A percentile compares a stretch with the other conserved stretches of the same genome.
Evolutionary conservation across 495 filamentous ascomycete genomes (phyloP).

Genomic region (Podospora pseudopauciseta): DNA sequence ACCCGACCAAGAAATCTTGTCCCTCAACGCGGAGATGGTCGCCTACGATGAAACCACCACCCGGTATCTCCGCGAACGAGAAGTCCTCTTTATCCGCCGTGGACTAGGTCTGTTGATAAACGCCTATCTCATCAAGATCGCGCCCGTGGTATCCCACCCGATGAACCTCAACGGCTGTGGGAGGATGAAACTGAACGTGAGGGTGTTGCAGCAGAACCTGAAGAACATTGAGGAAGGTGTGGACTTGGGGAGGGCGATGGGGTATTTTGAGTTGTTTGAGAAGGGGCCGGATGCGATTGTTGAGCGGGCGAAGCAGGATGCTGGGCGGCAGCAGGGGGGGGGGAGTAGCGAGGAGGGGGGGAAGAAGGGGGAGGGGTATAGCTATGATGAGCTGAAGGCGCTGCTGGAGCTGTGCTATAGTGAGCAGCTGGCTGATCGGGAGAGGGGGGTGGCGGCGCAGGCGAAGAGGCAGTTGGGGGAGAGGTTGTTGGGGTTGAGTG

Average conservation of each 20-base stretch:
- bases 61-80: conserved; percentile 62
- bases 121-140: conserved; percentile 43
- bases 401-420: conserved; percentile 84
- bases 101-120: conserved; percentile 56
- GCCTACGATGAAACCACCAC: conserved; percentile 77
- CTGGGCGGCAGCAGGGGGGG: conserved; percentile 15
- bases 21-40: conserved; percentile 75
- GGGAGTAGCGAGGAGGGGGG: conserved; percentile 33
- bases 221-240: conserved; percentile 82
- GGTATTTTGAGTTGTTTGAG: conserved; percentile 77
- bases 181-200: conserved; percentile 82
- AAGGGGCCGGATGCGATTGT: conserved; percentile 70
- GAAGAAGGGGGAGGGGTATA: conserved; percentile 52
- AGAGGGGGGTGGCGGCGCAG: conserved; percentile 67
- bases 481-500: conserved; percentile 68
- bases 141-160: conserved; percentile 40
- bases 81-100: conserved; percentile 64
- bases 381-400: conserved; percentile 77
- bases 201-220: conserved; percentile 91
- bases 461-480: conserved; percentile 75
- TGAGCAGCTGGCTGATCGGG: conserved; percentile 66
- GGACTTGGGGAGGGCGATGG: conserved; percentile 63
- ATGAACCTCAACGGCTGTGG: conserved; percentile 62
- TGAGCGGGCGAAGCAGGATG: conserved; percentile 56
- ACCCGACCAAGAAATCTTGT: conserved; percentile 72